Evolutionary conservation across 768 basidiomycete species (phyloP).

Genomic region (Galerina sulciceps): DNA sequence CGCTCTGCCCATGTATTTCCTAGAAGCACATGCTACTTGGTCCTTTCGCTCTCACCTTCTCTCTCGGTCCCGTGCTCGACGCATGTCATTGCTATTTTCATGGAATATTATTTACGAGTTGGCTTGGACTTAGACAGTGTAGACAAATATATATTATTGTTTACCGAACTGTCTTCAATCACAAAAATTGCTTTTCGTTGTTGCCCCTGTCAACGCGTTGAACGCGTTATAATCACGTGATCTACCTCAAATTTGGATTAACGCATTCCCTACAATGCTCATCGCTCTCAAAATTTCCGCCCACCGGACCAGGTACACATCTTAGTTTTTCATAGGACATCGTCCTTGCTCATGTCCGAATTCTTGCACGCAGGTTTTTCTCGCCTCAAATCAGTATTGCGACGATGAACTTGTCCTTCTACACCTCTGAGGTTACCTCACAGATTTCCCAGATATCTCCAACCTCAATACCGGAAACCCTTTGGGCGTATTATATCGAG

Average conservation of each 20-base stretch:
- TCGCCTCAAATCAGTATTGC: not conserved
- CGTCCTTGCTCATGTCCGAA: not conserved
- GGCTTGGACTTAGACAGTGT: not conserved
- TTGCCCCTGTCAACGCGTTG: no score
- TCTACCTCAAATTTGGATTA: no score
- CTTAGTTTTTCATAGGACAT: no score
- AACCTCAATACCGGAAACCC: slow-evolving; percentile 41
- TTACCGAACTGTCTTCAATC: no score
- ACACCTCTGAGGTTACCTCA: slow-evolving; percentile 32
- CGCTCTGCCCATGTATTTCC: slow-evolving; percentile 27
- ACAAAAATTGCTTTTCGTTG: no score
- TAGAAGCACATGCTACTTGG: slow-evolving; percentile 25
- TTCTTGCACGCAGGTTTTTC: not conserved
- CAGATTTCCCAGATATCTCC: slow-evolving; percentile 31
- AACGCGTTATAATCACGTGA: no score
- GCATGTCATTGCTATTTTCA: slow-evolving; percentile 18
- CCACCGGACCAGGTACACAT: no score
- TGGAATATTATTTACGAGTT: not conserved
- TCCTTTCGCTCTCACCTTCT: not conserved
- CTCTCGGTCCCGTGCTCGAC: slow-evolving; percentile 14
- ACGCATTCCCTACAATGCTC: no score
- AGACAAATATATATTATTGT: slow-evolving; percentile 4
- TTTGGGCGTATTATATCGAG: slow-evolving; percentile 66
- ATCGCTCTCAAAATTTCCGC: no score
- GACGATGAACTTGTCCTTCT: slow-evolving; percentile 38